These are phyloP conservation scores for Nicotiana tabacum DNA, from an alignment of 257 asterid species.

Conservation along the genomic window DNA sequence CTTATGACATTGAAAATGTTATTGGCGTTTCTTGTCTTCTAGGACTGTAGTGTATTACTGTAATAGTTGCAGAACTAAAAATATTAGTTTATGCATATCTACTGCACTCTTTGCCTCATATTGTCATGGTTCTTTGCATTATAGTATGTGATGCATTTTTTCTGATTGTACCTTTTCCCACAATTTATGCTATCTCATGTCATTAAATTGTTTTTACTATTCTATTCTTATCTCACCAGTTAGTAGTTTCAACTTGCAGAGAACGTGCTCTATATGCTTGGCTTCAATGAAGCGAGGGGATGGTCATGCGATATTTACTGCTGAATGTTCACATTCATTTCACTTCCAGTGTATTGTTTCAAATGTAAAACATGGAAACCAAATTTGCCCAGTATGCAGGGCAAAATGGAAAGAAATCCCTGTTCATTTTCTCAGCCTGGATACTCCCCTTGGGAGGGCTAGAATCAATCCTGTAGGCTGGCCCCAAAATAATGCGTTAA, in stretches of 20 bases:
- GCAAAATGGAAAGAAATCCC: slow-evolving; percentile 95
- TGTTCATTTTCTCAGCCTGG: slow-evolving; percentile 50
- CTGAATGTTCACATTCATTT: slow-evolving; percentile 93
- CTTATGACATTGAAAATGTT: too few relatives aligned
- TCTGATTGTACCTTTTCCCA: background rate
- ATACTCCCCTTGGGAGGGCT: slow-evolving; percentile 41
- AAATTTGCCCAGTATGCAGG: slow-evolving; percentile 87
- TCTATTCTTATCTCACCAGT: background rate
- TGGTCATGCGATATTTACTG: slow-evolving; percentile 96
- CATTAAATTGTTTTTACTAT: background rate
- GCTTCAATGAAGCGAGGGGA: slow-evolving; percentile 78
- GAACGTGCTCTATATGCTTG: slow-evolving; percentile 83
- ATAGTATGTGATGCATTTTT: background rate
- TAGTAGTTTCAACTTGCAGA: slow-evolving; percentile 36
- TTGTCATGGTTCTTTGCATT: too few relatives aligned
- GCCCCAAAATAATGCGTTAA: slow-evolving; percentile 50
- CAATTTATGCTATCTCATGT: background rate
- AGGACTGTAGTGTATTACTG: too few relatives aligned
- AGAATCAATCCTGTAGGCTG: slow-evolving; percentile 51
- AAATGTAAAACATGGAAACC: slow-evolving; percentile 90
- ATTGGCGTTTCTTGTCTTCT: too few relatives aligned
- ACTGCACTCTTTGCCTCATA: too few relatives aligned
- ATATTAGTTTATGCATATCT: too few relatives aligned
- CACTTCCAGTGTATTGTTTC: slow-evolving; percentile 96
- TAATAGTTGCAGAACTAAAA: too few relatives aligned